Evolutionary conservation across 2,329 filamentous ascomycete species (phyloP).

Genomic region (Fusarium mangiferae): DNA sequence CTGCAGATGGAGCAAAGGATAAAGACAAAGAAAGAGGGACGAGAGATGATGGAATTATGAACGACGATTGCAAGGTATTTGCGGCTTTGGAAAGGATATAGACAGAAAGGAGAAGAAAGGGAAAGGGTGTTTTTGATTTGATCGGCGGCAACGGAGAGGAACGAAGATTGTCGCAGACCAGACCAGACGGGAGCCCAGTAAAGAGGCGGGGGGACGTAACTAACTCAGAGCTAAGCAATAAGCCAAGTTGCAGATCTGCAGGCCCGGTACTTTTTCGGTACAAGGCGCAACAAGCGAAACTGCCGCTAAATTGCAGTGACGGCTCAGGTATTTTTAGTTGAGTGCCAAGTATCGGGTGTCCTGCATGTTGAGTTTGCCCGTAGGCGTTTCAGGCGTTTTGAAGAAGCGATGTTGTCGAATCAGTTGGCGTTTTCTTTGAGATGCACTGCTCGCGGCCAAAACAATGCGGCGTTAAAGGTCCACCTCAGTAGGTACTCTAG

Average conservation of each 20-base stretch:
- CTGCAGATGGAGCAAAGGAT: background rate
- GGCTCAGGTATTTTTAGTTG: constrained; percentile 15
- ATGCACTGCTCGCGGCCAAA: constrained; percentile 15
- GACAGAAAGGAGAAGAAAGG: constrained; percentile 6
- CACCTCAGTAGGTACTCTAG: background rate
- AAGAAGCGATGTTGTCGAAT: constrained; percentile 28
- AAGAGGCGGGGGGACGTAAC: constrained; percentile 1
- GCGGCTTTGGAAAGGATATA: constrained; percentile 3
- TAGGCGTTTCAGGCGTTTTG: constrained; percentile 36
- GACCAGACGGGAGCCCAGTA: background rate
- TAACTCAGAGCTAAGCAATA: constrained; percentile 39
- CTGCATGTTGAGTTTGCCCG: constrained; percentile 13
- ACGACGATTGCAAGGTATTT: constrained; percentile 18
- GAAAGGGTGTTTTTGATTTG: constrained; percentile 33
- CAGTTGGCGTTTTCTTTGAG: constrained; percentile 27
- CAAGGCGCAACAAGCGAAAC: constrained; percentile 3
- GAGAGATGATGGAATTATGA: constrained; percentile 3
- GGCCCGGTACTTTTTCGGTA: constrained; percentile 25
- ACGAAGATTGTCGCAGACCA: constrained; percentile 31
- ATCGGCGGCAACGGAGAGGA: constrained; percentile 32
- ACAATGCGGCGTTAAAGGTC: constrained; percentile 18
- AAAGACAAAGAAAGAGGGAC: background rate
- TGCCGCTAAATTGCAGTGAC: background rate
- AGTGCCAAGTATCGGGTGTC: constrained; percentile 13
- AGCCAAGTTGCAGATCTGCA: constrained; percentile 45